phyloP scores from a whole-genome alignment of 2,329 filamentous ascomycete species.

The Sporothrix inflata region DNA sequence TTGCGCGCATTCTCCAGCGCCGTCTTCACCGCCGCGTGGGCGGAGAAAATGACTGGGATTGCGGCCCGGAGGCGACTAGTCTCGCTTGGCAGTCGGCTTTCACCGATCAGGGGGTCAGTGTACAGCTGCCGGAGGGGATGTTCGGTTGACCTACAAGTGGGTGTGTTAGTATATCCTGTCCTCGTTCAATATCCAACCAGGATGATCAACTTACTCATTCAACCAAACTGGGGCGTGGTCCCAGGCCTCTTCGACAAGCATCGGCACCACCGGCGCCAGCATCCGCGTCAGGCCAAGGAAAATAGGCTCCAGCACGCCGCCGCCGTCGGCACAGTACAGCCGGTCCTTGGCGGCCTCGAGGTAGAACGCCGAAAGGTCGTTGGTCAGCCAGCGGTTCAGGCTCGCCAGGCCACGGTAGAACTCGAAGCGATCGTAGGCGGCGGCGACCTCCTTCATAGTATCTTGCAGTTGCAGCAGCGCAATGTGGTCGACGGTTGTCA shows the following conservation, averaged over 20 bases:
- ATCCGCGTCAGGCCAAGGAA: conserved; percentile 75
- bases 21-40: conserved; percentile 70
- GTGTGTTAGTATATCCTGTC: not conserved
- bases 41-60: conserved; percentile 54
- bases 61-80: conserved; percentile 47
- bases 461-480: conserved; percentile 74
- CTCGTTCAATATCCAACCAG: not conserved
- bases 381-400: conserved; percentile 80
- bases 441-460: conserved; percentile 65
- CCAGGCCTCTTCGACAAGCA: conserved; percentile 89
- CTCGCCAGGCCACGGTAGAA: conserved; percentile 76
- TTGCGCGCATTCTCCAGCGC: conserved; percentile 73
- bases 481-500: conserved; percentile 70
- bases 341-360: conserved; percentile 91
- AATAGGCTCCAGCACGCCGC: conserved; percentile 67
- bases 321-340: conserved; percentile 78
- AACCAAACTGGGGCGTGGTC: conserved; percentile 71
- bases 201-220: conserved; percentile 42
- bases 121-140: conserved; percentile 56
- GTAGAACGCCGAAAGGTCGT: conserved; percentile 89
- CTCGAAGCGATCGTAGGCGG: conserved; percentile 71
- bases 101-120: conserved; percentile 48
- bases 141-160: conserved; percentile 35
- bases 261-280: conserved; percentile 77
- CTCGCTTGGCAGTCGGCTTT: conserved; percentile 47